Percentiles rank a stretch among this genome's conserved stretches.
Evolutionary conservation across 2,329 filamentous ascomycete species (phyloP).

Genomic region (Fusarium equiseti): DNA sequence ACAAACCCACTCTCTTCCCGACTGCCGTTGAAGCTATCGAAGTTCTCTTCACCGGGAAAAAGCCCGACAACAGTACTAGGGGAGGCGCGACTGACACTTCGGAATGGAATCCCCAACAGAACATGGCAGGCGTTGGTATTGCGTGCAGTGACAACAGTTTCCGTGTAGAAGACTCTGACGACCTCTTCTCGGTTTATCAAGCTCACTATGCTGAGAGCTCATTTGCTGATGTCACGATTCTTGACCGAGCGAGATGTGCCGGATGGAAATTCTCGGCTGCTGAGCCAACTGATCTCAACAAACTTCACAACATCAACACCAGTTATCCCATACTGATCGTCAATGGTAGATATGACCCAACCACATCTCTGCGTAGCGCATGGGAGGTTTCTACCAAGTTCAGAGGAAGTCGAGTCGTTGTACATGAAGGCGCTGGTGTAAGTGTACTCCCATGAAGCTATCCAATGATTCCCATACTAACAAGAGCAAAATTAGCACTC

Average conservation of each 20-base stretch:
- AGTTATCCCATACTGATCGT: not conserved
- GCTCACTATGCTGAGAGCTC: not conserved
- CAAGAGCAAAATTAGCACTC: no score
- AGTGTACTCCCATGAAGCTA: no score
- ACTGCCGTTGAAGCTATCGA: no score
- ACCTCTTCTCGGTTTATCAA: conserved; percentile 17
- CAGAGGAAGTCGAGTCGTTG: conserved; percentile 5
- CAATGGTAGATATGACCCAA: conserved; percentile 3
- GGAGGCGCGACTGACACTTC: no score
- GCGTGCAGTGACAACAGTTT: not conserved
- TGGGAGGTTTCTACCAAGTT: conserved; percentile 8
- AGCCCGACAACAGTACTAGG: no score
- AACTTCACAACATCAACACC: conserved; percentile 5
- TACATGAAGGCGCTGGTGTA: conserved; percentile 16
- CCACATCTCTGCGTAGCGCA: not conserved
- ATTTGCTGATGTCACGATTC: not conserved
- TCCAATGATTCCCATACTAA: no score
- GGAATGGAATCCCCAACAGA: no score
- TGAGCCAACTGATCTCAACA: not conserved
- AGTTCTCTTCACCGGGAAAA: no score
- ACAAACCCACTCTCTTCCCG: no score
- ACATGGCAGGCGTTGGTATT: no score
- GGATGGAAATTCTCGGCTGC: conserved; percentile 2
- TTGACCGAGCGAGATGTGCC: rapidly evolving
- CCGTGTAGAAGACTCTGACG: not conserved